Base-by-base conservation (phyloP, 75 land plant species). In the Ceratopteris richardii region DNA sequence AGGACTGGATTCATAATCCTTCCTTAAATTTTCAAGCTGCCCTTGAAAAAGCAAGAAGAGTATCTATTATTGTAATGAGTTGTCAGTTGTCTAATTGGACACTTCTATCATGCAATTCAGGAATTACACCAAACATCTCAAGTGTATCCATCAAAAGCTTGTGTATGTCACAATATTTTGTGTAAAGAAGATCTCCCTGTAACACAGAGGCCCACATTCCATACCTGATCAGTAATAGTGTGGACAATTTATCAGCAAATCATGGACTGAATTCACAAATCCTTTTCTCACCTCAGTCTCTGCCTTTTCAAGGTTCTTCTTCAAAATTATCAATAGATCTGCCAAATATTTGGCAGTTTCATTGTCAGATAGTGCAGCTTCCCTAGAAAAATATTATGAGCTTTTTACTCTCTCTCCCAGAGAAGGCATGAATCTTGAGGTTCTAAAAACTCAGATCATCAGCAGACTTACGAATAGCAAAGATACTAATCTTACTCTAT, bases 101-200 rank as follows among this genome's bases (percentile, higher is more conserved):
- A 5, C 21, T 46, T 46, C 12, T 17, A 2, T 17, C 21, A 20
- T 17, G 17, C 14, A 46, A 4, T 5, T 52, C 54, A 23, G 54
- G 54, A 24, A 52, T 18, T 19, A 52, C 25, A 23, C 54, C 54
- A 52, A 52, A 52, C 1, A 28, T 52, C 4, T 11, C 54, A 24
- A 52, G 54, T 26, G 54, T 24, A 28, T 52, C 54, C 54, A 52
- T 52, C 29, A 52, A 26, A 4, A 52, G 54, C 54, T 52, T 52
- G 25, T 52, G 54, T 3, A 52, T 22, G 6, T 52, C 54, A 26
- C 54, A 52, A 14, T 52, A 52, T 14, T 52, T 52, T 23, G 29
- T 2, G 28, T 52, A 26, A 2, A 52, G 5, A 26, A 52, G 54
- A 14, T 52, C 54, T 24, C 54, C 54, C 54, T 52, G 54, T 14